Conservation (phyloP, 352 stramenopile genomes). For the Peronospora destructor region DNA sequence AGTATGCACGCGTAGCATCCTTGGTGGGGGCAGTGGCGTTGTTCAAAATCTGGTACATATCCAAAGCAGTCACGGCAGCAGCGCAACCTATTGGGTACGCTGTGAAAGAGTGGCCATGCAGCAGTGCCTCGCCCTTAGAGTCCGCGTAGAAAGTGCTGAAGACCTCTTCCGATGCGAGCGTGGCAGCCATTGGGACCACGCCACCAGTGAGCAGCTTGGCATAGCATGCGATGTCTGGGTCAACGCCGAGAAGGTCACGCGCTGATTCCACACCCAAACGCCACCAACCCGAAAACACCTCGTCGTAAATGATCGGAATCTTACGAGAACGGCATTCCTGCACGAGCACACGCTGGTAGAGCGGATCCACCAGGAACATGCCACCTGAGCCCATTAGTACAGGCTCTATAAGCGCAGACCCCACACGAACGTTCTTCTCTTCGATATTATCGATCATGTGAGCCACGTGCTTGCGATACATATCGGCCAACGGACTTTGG, state of each 20-base stretch:
- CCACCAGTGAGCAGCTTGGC: conserved; percentile 89
- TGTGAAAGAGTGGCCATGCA: conserved; percentile 91
- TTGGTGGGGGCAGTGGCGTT: conserved; percentile 13
- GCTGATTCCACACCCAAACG: conserved; percentile 82
- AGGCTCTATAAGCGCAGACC: conserved; percentile 84
- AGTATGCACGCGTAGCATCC: conserved; percentile 45
- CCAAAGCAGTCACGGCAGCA: conserved; percentile 78
- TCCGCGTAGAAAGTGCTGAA: conserved; percentile 88
- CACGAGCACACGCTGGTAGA: conserved; percentile 88
- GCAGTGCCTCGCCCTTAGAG: conserved; percentile 76
- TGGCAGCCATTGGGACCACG: conserved; percentile 81
- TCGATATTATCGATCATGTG: conserved; percentile 42
- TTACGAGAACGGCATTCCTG: conserved; percentile 58
- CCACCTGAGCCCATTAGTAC: conserved; percentile 83
- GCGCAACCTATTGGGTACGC: conserved; percentile 87
- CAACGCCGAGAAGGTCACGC: conserved; percentile 73
- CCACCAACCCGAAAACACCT: conserved; percentile 89
- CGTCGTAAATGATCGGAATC: conserved; percentile 90
- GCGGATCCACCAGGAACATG: conserved; percentile 88
- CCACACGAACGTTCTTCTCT: conserved; percentile 40
- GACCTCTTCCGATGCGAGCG: conserved; percentile 81
- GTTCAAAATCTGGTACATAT: conserved; percentile 80
- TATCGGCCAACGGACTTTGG: conserved; percentile 29
- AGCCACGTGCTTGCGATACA: conserved; percentile 64
- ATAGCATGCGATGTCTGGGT: conserved; percentile 89